Evolutionary conservation across 1,139 yeast species (phyloP), one percentile per base, ranked within the genome.

Genomic region (Meyerozyma smithsonii): DNA sequence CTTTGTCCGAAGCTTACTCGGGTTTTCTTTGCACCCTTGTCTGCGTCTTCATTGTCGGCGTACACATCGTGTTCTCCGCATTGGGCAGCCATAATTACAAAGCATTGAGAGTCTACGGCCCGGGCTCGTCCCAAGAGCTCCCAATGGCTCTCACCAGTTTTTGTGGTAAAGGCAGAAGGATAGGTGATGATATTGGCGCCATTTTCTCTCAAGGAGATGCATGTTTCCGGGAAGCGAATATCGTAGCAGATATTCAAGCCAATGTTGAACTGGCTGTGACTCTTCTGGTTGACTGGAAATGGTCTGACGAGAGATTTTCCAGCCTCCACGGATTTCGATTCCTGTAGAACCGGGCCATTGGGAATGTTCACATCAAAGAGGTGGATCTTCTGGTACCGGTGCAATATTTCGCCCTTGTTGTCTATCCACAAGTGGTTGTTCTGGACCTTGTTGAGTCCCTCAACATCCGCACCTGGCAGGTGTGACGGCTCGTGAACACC

Each of bases 71-170:
- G 97, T 25, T 68, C 66, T 2, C 97, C 97, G 42, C 81, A 78
- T 57, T 90, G 97, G 0, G 95, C 97, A 0, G 97, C 92, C 84
- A 90, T 81, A 4, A 92, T 69, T 2, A 92, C 95, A 59, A 75
- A 92, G 50, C 86, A 72, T 58, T 92, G 97, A 1, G 92, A 77
- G 55, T 89, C 96, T 19, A 92, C 73, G 2, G 97, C 97, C 36
- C 97, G 67, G 0, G 95, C 82, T 32, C 79, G 70, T 2, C 89
- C 96, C 42, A 92, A 64, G 1, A 74, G 61, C 44, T 81, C 80
- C 96, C 97, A 92, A 54, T 92, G 97, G 0, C 92, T 92, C 42
- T 77, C 79, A 1, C 98, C 97, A 0, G 97, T 92, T 51, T 82
- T 79, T 53, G 85, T 77, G 0, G 97, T 90, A 65, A 94, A 92